Conservation (phyloP, 441 rosid genomes). For the Adansonia grandidieri region DNA sequence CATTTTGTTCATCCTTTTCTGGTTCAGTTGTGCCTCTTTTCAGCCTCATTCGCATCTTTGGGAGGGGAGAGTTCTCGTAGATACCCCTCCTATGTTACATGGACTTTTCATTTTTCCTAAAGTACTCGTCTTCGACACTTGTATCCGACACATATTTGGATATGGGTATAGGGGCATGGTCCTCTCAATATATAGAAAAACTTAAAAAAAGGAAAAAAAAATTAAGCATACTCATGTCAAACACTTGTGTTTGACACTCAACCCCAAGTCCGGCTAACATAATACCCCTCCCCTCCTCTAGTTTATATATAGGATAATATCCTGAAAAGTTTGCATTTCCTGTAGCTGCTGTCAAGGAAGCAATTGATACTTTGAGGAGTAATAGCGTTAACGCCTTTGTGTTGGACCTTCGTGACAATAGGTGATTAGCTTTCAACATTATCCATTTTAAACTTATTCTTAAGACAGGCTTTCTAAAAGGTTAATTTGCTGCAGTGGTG, state of each 20-base stretch:
- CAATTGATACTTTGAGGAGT: slow-evolving; percentile 71
- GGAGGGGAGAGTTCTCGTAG: background rate
- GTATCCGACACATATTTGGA: too few species aligned
- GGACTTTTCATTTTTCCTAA: too few species aligned
- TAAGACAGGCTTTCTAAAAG: slow-evolving; percentile 44
- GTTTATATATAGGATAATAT: slow-evolving; percentile 15
- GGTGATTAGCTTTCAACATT: slow-evolving; percentile 57
- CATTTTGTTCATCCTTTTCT: background rate
- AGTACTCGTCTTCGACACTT: too few species aligned
- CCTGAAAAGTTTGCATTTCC: slow-evolving; percentile 24
- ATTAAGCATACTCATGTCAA: too few species aligned
- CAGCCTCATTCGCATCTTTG: slow-evolving; percentile 2
- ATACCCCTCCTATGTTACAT: background rate
- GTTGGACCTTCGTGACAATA: slow-evolving; percentile 96
- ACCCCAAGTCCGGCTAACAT: too few species aligned
- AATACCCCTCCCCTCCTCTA: background rate
- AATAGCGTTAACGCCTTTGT: slow-evolving; percentile 73
- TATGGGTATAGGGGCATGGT: too few species aligned
- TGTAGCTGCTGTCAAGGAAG: slow-evolving; percentile 85
- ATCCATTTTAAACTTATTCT: slow-evolving; percentile 29
- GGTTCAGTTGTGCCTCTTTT: slow-evolving; percentile 14
- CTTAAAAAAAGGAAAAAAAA: too few species aligned
- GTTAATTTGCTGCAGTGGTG: slow-evolving; percentile 78
- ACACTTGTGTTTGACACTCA: too few species aligned
- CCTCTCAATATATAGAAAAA: too few species aligned